Percentiles rank a stretch among this genome's conserved stretches.
Conservation (phyloP, 352 stramenopile genomes). For the Thalassiosira hispida region DNA sequence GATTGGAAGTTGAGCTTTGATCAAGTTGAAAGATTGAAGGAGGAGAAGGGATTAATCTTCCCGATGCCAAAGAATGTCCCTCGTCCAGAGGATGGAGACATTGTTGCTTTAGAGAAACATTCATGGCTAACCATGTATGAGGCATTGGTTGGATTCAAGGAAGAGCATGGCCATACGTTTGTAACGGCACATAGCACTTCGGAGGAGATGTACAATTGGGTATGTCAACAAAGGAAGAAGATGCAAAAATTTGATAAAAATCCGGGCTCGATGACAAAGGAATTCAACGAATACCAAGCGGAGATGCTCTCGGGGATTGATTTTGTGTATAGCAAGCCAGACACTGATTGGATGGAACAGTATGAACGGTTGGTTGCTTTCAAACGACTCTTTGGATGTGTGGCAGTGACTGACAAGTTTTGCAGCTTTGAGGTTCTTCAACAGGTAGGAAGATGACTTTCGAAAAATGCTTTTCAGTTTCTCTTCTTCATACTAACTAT, state of each 20-base stretch:
- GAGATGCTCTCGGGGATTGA: constrained; percentile 20
- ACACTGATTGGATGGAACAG: constrained; percentile 27
- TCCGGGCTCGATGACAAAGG: not conserved
- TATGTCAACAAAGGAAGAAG: constrained; percentile 1
- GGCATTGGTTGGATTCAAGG: constrained; percentile 16
- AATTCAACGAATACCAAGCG: constrained; percentile 12
- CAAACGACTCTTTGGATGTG: constrained; percentile 10
- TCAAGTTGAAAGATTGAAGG: constrained; percentile 2
- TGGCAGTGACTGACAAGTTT: constrained; percentile 16
- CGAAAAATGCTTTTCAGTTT: not conserved
- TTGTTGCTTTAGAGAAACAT: constrained; percentile 13
- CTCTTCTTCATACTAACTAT: not conserved
- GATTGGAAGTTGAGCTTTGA: constrained; percentile 6
- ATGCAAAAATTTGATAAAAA: not conserved
- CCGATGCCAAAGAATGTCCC: not conserved
- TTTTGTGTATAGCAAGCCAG: constrained; percentile 9
- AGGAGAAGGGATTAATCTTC: constrained; percentile 12
- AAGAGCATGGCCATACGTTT: constrained; percentile 1
- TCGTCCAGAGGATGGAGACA: not conserved
- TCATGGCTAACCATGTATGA: constrained; percentile 22
- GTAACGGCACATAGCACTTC: constrained; percentile 11
- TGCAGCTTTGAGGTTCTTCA: constrained; percentile 12
- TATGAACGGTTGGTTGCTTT: constrained; percentile 11
- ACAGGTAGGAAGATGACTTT: constrained; percentile 1
- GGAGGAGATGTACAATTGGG: constrained; percentile 21